Evolutionary conservation across 1,139 yeast genomes (phyloP), one percentile per base, ranked within the genome.

Genomic region (Candida sp.): DNA sequence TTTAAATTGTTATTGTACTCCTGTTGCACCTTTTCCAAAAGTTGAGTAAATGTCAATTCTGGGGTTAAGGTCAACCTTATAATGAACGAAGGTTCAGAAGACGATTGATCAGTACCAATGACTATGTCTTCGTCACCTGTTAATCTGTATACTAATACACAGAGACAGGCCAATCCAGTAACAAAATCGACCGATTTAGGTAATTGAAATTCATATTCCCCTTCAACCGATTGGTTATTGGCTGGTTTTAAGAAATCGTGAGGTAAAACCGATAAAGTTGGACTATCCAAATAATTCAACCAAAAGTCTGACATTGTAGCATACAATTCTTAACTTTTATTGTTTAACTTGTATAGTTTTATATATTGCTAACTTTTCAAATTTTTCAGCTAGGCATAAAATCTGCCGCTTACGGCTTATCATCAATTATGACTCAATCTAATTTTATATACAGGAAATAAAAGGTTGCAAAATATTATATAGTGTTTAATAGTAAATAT

Each of bases 91-190:
- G 70, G 83, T 25, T 59, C 58, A 6, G 60, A 56, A 22, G 69
- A 64, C 36, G 65, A 60, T 12, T 73, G 63, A 47, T 82, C 82
- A 1, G 95, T 81, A 23, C 95, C 89, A 49, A 93, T 68, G n/a
- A 87, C 84, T 43, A 93, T 82, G 57, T 93, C 98, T 51, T 90
- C 97, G 59, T 93, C 98, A 23, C 97, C 98, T 4, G 97, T 86
- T 43, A 88, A 72, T 59, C 98, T 77, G 64, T 79, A 84, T 34
- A 88, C 75, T 45, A 93, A 72, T 1, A 85, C 80, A 23, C 85
- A 81, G 68, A 84, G 87, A 1, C 79, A 79, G n/a, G 96, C 72
- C 46, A 89, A 73, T 0, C 84, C 82, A 21, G 77, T 64, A 27
- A 74, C 60, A 60, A 84, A 87, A 3, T 48, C 43, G 15, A 54